Base-by-base conservation (phyloP, 768 basidiomycete genomes). In the Gloeostereum incarnatum region DNA sequence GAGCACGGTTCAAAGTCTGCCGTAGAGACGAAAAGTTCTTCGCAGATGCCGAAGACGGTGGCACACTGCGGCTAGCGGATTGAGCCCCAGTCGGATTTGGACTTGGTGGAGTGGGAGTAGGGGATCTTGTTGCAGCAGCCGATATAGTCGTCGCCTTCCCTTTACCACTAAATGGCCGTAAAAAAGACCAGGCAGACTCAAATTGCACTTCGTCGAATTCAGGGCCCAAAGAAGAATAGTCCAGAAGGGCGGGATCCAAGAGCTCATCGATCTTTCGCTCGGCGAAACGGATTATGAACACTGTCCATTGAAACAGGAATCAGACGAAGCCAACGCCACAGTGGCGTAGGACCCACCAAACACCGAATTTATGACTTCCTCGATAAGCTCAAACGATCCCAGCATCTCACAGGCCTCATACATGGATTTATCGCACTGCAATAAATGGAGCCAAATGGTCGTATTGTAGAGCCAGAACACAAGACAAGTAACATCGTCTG, bases 401-500 rank as follows among this genome's bases (percentile, higher is more conserved):
- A 93, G 62, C 58, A 85, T 71, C 48, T 92, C 86, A 51, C 89
- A 93, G 2, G 80, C 75, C 42, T 78, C 75, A 41, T 73, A 78
- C 47, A 90, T 78, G 13, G 81, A 74, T 39, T 75, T 73, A 56
- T 91, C 88, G 51, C 86, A 90, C 41, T 83, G 78, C 62, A 99
- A 69, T 34, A 98, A 75, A 61, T 98, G 90, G 11, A 98, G 69
- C 73, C 94, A 85, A 20, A 91, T 59, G 7, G 87, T 89, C 14
- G 78, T 73, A 56, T 99, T 99, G 60, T 91, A 88, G 32, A 94
- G 61, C 93, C 96, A 99, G 58, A 97, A 98, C 23, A 92, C 72
- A 18, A 94, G 69, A 52, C 77, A 80, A 4, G 87, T 78, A 21
- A 96, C 59, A 54, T 97, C 88, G 48, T 96, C 91, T 16, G 85